Evolutionary conservation across 2,329 filamentous ascomycete species (phyloP).

Genomic region (Emmonsiellopsis sp.): DNA sequence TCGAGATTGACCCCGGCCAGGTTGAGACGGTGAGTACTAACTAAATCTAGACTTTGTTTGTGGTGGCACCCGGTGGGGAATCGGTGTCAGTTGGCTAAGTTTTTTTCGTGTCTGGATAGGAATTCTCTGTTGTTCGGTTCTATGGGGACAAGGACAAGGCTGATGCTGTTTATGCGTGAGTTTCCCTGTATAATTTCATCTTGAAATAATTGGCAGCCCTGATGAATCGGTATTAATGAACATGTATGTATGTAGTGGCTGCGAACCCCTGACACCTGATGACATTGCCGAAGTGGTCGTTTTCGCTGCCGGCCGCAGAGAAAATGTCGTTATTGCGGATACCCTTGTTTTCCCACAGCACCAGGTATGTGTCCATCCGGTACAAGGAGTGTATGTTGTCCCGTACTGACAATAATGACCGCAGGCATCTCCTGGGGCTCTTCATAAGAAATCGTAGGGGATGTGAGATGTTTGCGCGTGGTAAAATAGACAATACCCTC

Average conservation of each 20-base stretch:
- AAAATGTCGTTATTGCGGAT: slow-evolving; percentile 88
- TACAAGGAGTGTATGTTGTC: background rate
- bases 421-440: background rate
- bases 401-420: background rate
- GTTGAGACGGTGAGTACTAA: slow-evolving; percentile 62
- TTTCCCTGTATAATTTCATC: slow-evolving; percentile 9
- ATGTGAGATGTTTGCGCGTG: too few relatives aligned
- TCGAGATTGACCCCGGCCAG: slow-evolving; percentile 84
- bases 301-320: slow-evolving; percentile 69
- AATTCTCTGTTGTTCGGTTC: slow-evolving; percentile 83
- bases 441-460: too few relatives aligned
- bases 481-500: too few relatives aligned
- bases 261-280: slow-evolving; percentile 74
- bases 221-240: background rate
- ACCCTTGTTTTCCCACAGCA: slow-evolving; percentile 81
- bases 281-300: slow-evolving; percentile 89
- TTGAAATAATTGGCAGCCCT: background rate
- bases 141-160: slow-evolving; percentile 83
- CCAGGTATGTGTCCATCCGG: slow-evolving; percentile 51
- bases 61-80: background rate
- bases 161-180: slow-evolving; percentile 76
- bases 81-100: too few relatives aligned
- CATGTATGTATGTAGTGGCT: slow-evolving; percentile 42
- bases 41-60: background rate
- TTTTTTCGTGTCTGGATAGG: slow-evolving; percentile 32